Percentiles rank a stretch among this genome's conserved stretches.
Evolutionary conservation across 345 rosid species (phyloP).

Genomic region (Anacardium occidentale): DNA sequence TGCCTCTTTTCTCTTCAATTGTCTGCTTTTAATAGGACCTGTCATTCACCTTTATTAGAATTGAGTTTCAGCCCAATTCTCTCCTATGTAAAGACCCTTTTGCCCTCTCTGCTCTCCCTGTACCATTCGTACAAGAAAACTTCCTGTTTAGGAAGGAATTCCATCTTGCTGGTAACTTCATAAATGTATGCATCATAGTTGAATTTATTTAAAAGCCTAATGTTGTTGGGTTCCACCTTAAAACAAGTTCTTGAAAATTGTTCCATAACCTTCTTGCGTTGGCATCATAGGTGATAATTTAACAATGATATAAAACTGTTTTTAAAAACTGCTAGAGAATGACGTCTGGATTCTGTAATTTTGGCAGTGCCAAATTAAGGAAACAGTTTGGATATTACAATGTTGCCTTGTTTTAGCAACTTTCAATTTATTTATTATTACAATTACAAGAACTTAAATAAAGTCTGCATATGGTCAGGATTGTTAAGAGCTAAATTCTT

Average conservation of each 20-base stretch:
- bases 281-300: background rate
- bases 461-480: background rate
- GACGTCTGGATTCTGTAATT: constrained; percentile 11
- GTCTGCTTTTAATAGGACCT: constrained; percentile 29
- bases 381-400: background rate
- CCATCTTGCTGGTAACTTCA: too few relatives aligned
- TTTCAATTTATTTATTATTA: background rate
- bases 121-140: too few relatives aligned
- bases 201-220: background rate
- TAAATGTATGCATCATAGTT: too few relatives aligned
- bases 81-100: constrained; percentile 2
- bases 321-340: background rate
- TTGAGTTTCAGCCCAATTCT: constrained; percentile 1
- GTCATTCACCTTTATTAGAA: constrained; percentile 14
- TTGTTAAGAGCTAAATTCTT: background rate
- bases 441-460: background rate
- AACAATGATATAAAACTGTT: background rate
- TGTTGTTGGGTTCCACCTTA: background rate
- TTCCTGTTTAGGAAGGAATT: background rate
- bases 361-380: constrained; percentile 8
- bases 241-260: background rate
- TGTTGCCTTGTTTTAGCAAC: background rate
- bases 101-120: background rate
- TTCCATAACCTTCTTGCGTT: constrained; percentile 2
- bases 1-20: constrained; percentile 27